phyloP scores from a whole-genome alignment of 1,284 basidiomycete genomes.

The Fomes fomentarius region DNA sequence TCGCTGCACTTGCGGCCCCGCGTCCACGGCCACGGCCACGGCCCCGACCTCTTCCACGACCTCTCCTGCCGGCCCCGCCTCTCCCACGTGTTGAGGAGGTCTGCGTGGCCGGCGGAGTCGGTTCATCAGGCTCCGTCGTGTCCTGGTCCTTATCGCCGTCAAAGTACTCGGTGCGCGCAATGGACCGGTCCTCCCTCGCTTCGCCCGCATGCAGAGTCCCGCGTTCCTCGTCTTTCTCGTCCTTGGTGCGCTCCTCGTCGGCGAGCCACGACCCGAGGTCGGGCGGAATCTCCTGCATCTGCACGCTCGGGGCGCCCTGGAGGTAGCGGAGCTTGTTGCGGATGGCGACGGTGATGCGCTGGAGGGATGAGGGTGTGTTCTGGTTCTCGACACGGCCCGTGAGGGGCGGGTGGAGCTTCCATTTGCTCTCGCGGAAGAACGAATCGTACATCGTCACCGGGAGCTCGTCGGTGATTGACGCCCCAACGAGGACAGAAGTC shows the following conservation, averaged over 20 bases:
- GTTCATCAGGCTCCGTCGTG: conserved; percentile 17
- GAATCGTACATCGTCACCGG: conserved; percentile 91
- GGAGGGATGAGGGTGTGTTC: conserved; percentile 82
- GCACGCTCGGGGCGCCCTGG: conserved; percentile 94
- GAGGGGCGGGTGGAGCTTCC: conserved; percentile 91
- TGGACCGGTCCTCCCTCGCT: conserved; percentile 51
- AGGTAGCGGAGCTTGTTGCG: conserved; percentile 93
- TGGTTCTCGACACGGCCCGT: conserved; percentile 92
- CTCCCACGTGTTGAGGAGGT: conserved; percentile 9
- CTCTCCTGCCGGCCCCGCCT: conserved; percentile 15
- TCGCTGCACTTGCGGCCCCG: conserved; percentile 3
- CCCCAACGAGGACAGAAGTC: conserved; percentile 91
- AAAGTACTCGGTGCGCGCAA: conserved; percentile 68
- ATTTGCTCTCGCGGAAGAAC: conserved; percentile 91
- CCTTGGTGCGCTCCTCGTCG: conserved; percentile 72
- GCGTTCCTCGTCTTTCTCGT: conserved; percentile 73
- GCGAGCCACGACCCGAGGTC: conserved; percentile 82
- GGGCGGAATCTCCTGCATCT: conserved; percentile 96
- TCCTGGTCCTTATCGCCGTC: conserved; percentile 67
- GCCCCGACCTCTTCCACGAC: conserved; percentile 21
- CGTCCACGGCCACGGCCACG: conserved; percentile 22
- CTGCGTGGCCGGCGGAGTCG: conserved; percentile 6
- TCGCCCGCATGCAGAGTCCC: conserved; percentile 65
- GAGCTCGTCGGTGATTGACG: conserved; percentile 83
- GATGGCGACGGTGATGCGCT: conserved; percentile 85